A percentile compares a stretch with the other conserved stretches of the same genome.
Evolutionary conservation across 163 green algal genomes (phyloP).

Genomic region (Scenedesmus sp.): DNA sequence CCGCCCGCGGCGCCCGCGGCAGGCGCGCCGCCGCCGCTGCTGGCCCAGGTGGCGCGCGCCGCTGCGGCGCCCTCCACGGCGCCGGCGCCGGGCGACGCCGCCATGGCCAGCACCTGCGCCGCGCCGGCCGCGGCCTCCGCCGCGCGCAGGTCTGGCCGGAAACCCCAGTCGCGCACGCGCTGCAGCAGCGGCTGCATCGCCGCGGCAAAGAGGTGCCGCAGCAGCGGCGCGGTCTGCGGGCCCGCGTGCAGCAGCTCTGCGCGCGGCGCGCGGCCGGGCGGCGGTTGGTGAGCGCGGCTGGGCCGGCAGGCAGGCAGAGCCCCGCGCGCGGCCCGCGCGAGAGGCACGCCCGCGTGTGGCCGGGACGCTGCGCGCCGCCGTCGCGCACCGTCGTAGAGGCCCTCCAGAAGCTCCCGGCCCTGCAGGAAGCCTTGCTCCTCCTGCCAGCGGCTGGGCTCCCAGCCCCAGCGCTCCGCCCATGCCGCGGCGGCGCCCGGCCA

Average conservation of each 20-base stretch:
- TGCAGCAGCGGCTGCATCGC: conserved; percentile 35
- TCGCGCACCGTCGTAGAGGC: neutral
- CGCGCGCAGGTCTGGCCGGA: neutral
- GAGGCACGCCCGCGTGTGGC: no score
- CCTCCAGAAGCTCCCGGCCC: neutral
- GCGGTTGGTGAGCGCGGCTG: no score
- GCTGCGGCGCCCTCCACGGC: neutral
- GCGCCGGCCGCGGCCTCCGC: conserved; percentile 22
- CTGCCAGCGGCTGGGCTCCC: conserved; percentile 30
- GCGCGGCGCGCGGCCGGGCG: no score
- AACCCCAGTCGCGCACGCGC: conserved; percentile 11
- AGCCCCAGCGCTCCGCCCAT: neutral
- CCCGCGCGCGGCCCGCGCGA: no score
- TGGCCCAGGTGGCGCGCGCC: neutral
- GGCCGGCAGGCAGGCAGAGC: no score
- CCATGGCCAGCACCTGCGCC: neutral
- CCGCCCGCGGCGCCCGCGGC: neutral
- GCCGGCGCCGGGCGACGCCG: neutral
- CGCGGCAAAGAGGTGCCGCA: conserved; percentile 33
- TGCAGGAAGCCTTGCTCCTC: conserved; percentile 11
- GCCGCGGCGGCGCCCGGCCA: conserved; percentile 14
- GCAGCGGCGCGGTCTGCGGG: conserved; percentile 2
- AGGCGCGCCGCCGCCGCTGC: neutral
- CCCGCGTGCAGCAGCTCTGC: conserved; percentile 31
- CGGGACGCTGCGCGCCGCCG: no score